Conservation (phyloP, 2,329 filamentous ascomycete species). For the Claviceps spartinae region DNA sequence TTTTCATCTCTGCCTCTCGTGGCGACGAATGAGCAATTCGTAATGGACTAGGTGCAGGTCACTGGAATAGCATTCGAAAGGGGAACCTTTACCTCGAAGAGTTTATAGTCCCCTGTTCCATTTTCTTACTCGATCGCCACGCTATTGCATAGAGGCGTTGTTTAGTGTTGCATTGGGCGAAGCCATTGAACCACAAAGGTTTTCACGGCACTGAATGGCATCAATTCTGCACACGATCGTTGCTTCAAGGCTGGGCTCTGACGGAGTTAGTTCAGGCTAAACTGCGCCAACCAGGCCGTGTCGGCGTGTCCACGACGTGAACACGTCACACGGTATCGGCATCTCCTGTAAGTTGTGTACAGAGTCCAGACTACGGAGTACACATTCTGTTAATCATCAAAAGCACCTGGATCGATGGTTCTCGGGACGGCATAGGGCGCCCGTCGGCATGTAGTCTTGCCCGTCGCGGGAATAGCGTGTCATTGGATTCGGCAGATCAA, state of each 20-base stretch:
- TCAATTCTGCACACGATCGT: slow-evolving; percentile 52
- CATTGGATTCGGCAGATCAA: slow-evolving; percentile 29
- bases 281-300: slow-evolving; percentile 38
- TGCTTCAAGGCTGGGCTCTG: slow-evolving; percentile 46
- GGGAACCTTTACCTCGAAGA: slow-evolving; percentile 27
- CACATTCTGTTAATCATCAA: slow-evolving; percentile 36
- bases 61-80: too few relatives aligned
- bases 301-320: slow-evolving; percentile 47
- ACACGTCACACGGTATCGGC: too few relatives aligned
- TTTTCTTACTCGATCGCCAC: slow-evolving; percentile 53
- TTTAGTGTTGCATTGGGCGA: slow-evolving; percentile 48
- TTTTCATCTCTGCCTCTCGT: too few relatives aligned
- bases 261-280: slow-evolving; percentile 35
- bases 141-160: slow-evolving; percentile 53
- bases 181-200: slow-evolving; percentile 44
- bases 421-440: slow-evolving; percentile 25
- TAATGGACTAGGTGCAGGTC: too few relatives aligned
- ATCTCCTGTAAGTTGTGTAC: too few relatives aligned
- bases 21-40: too few relatives aligned
- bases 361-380: slow-evolving; percentile 18
- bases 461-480: slow-evolving; percentile 30
- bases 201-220: slow-evolving; percentile 51
- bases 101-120: slow-evolving; percentile 48
- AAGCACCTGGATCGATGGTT: slow-evolving; percentile 37
- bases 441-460: slow-evolving; percentile 27